These are phyloP conservation scores for Tylopilus sp. DNA, from an alignment of 1,284 basidiomycete species.

Conservation along the genomic window DNA sequence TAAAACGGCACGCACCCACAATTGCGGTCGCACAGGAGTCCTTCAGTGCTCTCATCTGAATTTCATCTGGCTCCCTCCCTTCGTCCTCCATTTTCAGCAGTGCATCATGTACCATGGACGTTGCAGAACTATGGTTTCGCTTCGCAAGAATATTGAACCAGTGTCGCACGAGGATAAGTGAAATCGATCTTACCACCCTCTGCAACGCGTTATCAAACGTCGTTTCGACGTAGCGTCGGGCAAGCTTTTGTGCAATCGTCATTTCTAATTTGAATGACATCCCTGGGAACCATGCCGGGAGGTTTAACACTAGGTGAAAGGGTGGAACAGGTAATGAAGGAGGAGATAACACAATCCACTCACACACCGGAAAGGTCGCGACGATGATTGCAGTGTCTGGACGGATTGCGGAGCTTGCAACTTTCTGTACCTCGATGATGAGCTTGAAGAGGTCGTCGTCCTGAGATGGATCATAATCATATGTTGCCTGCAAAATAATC, in stretches of 20 bases:
- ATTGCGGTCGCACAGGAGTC: no score
- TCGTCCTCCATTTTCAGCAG: no score
- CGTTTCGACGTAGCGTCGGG: conserved; percentile 18
- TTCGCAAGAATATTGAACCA: no score
- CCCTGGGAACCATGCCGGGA: no score
- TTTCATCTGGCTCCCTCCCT: no score
- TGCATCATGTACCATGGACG: no score
- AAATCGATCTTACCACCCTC: no score
- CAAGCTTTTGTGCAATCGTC: conserved; percentile 1
- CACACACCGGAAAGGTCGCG: conserved; percentile 27
- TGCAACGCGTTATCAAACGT: conserved; percentile 27
- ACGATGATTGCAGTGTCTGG: no score
- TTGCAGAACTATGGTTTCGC: no score
- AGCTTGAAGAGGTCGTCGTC: conserved; percentile 20
- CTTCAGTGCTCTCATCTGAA: no score
- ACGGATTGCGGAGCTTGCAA: neutral
- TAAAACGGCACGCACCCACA: no score
- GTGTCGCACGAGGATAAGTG: no score
- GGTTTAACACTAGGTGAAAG: conserved; percentile 12
- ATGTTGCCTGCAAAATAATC: conserved; percentile 20
- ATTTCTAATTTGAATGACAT: conserved; percentile 31
- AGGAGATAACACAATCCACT: conserved; percentile 1
- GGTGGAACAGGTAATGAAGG: neutral
- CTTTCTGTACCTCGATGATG: neutral
- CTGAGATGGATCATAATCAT: conserved; percentile 26